Evolutionary conservation across 2,329 filamentous ascomycete species (phyloP).

Genomic region (Furcasterigmium sp.): DNA sequence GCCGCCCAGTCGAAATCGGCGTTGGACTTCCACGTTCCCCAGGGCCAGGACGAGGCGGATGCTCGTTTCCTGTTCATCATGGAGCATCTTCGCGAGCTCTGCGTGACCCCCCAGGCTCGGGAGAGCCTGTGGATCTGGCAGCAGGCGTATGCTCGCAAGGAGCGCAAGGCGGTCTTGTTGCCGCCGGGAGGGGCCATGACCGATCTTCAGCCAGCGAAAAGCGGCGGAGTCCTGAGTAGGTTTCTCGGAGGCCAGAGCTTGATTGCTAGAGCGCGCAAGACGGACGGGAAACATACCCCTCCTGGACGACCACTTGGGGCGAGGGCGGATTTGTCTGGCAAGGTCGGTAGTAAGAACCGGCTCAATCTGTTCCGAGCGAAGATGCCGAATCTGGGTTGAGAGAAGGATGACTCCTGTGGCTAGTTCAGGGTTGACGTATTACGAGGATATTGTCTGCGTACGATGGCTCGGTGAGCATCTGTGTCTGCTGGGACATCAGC

Average conservation of each 20-base stretch:
- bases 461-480: too few relatives aligned
- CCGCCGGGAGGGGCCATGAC: constrained; percentile 25
- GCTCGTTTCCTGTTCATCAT: constrained; percentile 27
- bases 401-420: too few relatives aligned
- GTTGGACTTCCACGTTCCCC: not conserved
- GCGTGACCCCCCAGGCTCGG: constrained; percentile 41
- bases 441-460: too few relatives aligned
- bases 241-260: constrained; percentile 8
- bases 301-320: too few relatives aligned
- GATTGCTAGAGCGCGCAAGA: too few relatives aligned
- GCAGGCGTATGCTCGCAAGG: constrained; percentile 37
- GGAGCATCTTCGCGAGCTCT: constrained; percentile 37
- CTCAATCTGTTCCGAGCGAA: too few relatives aligned
- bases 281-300: too few relatives aligned
- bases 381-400: too few relatives aligned
- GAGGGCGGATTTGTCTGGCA: too few relatives aligned
- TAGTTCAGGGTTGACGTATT: too few relatives aligned
- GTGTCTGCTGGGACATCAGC: too few relatives aligned
- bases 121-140: constrained; percentile 44
- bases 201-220: constrained; percentile 1
- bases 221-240: constrained; percentile 5
- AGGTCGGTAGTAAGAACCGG: too few relatives aligned
- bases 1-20: not conserved
- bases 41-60: not conserved
- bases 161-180: constrained; percentile 30